Conservation (phyloP, 2,329 filamentous ascomycete genomes). For the Neonectria punicea region DNA sequence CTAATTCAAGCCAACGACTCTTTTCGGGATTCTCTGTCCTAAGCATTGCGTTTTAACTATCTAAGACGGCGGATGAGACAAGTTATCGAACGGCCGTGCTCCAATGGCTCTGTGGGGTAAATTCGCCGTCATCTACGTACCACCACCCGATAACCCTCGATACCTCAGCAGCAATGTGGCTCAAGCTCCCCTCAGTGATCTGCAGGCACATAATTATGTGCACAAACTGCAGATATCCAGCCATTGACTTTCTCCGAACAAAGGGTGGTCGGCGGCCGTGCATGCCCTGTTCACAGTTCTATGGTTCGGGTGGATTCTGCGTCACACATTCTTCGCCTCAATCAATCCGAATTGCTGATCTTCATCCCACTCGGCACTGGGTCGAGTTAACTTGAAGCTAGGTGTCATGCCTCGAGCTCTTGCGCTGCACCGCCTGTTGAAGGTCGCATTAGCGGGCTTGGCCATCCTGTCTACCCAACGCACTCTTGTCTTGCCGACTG, state of each 20-base stretch:
- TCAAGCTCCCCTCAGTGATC: constrained; percentile 36
- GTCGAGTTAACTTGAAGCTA: constrained; percentile 17
- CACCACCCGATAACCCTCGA: constrained; percentile 4
- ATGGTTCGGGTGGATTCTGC: neutral
- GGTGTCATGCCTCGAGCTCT: constrained; percentile 5
- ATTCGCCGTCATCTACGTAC: neutral
- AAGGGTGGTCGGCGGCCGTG: neutral
- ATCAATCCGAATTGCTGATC: constrained; percentile 31
- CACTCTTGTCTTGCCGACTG: neutral
- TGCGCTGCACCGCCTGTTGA: neutral
- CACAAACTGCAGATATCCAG: neutral
- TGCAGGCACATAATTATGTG: constrained; percentile 31
- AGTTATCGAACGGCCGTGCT: neutral
- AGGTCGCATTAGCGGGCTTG: neutral
- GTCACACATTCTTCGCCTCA: constrained; percentile 10
- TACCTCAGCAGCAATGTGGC: constrained; percentile 2
- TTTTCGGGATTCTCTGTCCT: constrained; percentile 19
- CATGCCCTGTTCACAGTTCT: neutral
- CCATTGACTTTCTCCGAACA: neutral
- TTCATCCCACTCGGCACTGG: constrained; percentile 27
- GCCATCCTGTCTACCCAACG: neutral
- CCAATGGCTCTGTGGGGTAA: constrained; percentile 5
- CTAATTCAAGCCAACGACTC: constrained; percentile 15
- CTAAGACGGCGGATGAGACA: constrained; percentile 8
- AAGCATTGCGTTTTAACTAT: neutral